These are phyloP conservation scores for Blastobotrys muscicola DNA, from an alignment of 805 yeast genomes.

Conservation along the genomic window DNA sequence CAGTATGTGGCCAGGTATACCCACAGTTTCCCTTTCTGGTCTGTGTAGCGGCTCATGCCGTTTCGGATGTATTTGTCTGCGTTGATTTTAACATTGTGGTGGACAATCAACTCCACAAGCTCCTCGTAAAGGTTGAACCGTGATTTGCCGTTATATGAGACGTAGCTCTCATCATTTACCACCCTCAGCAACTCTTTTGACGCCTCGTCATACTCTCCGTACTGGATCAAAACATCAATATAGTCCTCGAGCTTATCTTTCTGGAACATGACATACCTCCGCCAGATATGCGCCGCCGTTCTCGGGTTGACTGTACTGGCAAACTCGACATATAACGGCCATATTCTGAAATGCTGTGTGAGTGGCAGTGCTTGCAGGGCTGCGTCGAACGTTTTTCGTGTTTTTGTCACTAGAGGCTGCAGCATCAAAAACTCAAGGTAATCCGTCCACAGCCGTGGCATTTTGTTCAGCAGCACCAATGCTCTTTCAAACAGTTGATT, in stretches of 20 bases:
- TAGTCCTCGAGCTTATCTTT: conserved; percentile 22
- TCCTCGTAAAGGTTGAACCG: conserved; percentile 40
- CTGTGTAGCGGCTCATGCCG: conserved; percentile 42
- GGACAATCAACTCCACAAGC: conserved; percentile 35
- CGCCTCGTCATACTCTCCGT: conserved; percentile 22
- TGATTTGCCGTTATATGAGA: conserved; percentile 33
- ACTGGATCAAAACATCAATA: conserved; percentile 16
- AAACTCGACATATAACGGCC: conserved; percentile 45
- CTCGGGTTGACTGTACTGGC: conserved; percentile 37
- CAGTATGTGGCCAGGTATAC: conserved; percentile 41
- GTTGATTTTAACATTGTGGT: conserved; percentile 18
- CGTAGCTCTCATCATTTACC: conserved; percentile 29
- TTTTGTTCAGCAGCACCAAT: conserved; percentile 33
- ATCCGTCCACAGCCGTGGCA: conserved; percentile 44
- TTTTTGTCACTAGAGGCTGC: conserved; percentile 27
- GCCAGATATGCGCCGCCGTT: conserved; percentile 29
- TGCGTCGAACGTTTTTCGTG: conserved; percentile 39
- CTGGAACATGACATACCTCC: conserved; percentile 25
- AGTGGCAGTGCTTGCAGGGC: conserved; percentile 42
- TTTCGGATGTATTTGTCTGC: conserved; percentile 30
- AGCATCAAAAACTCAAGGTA: conserved; percentile 37
- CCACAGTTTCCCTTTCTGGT: conserved; percentile 44
- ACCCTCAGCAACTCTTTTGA: conserved; percentile 28
- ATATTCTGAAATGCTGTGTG: conserved; percentile 45
- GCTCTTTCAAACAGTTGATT: conserved; percentile 40